Evolutionary conservation across 2,329 filamentous ascomycete species (phyloP).

Genomic region (Diplodia scrobiculata): DNA sequence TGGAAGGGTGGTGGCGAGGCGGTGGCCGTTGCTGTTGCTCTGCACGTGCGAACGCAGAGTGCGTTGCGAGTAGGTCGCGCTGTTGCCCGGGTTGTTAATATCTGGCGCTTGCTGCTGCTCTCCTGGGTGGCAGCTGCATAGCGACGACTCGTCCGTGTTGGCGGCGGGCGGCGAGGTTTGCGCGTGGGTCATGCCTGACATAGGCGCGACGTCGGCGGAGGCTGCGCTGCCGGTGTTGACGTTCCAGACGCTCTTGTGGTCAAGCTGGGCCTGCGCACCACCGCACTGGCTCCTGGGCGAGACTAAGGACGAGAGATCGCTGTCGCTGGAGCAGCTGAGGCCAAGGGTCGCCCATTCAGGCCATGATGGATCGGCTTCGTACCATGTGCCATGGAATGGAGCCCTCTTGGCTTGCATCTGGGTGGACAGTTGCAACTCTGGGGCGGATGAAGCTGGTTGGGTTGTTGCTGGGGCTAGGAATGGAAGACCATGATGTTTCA

Average conservation of each 20-base stretch:
- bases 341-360: not conserved
- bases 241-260: not conserved
- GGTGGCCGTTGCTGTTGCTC: not conserved
- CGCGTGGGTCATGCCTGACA: slow-evolving; percentile 18
- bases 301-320: slow-evolving; percentile 1
- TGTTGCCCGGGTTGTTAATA: not conserved
- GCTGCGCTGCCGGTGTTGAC: not conserved
- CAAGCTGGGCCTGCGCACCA: not conserved
- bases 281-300: not conserved
- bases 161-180: slow-evolving; percentile 23
- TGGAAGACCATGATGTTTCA: not conserved
- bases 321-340: slow-evolving; percentile 14
- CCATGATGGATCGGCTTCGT: slow-evolving; percentile 1
- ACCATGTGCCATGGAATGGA: not conserved
- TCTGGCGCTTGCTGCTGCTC: not conserved
- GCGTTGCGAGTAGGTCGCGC: not conserved
- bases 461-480: no score
- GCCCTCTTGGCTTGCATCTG: not conserved
- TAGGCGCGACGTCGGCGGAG: not conserved
- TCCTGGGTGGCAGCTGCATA: not conserved
- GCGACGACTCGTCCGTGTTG: slow-evolving; percentile 8
- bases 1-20: not conserved
- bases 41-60: not conserved
- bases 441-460: not conserved
- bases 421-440: not conserved